Base-by-base conservation (phyloP, 1,284 basidiomycete species). In the Hypsizygus ulmarius region DNA sequence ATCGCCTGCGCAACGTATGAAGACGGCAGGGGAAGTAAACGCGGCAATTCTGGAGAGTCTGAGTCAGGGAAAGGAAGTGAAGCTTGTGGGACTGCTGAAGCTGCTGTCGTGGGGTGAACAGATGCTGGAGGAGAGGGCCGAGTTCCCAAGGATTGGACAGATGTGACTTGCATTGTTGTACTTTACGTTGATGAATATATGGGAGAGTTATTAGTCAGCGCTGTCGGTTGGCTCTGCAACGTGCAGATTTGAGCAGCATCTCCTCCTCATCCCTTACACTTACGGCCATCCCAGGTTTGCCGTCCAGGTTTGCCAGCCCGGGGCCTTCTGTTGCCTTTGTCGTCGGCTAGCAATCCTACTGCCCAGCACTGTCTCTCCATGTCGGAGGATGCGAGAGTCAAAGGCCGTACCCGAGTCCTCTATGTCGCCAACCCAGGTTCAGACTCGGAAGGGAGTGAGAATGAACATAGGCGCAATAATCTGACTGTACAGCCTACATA, bases 21-120 rank as follows among this genome's bases (percentile, higher is more conserved):
- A 89, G 69, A 97, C 95, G 8, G 95, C 96, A 8, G 90, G 85
- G 12, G 90, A 97, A 68, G 84, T 99, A 60, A 99, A 99, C 63
- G 87, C 92, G 0, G 95, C 96, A 18, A 96, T 99, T 49, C 74
- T 99, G 57, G 90, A 93, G 58, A 90, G 86, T 60, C 77, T 95
- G 56, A 90, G 92, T 54, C 92, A 97, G 61, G 92, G 93, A 0
- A 88, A 88, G 63, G 91, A 96, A 61, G 91, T 94, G 38, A 97
- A 96, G 70, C 71, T 98, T 39, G 82, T 87, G 11, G 86, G 84
- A n/a, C 66, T 99, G 57, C 71, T 97, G 63, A 84, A 88, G 66
- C 73, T 97, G 60, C 75, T 96, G 60, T 82, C 77, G 33, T 97
- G 92, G 90, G 94, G 93, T 2, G 93, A 97, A 69, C 77, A 77